These are phyloP conservation scores for Phaseolus coccineus DNA, from an alignment of 331 rosid genomes.

Conservation along the genomic window DNA sequence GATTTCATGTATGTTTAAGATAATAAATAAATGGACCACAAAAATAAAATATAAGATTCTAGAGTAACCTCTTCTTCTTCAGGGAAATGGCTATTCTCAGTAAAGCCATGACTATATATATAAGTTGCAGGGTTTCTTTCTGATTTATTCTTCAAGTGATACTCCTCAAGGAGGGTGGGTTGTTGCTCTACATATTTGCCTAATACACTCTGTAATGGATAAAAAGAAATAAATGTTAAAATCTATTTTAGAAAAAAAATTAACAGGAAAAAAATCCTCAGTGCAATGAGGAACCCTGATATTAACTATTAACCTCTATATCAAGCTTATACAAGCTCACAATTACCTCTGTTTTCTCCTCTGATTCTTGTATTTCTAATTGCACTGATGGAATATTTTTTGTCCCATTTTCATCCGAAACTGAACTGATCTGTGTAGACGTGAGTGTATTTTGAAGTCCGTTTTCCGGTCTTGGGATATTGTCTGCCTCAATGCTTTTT, in stretches of 20 bases:
- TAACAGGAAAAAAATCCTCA: not conserved
- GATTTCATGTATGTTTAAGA: constrained; percentile 33
- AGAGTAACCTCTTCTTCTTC: constrained; percentile 69
- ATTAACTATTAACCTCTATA: constrained; percentile 26
- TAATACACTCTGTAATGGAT: constrained; percentile 53
- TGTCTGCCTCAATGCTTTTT: constrained; percentile 49
- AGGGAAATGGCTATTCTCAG: constrained; percentile 46
- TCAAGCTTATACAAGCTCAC: constrained; percentile 37
- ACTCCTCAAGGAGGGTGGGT: constrained; percentile 71
- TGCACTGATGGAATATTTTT: constrained; percentile 50
- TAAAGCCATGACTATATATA: constrained; percentile 42
- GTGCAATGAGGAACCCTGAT: constrained; percentile 15
- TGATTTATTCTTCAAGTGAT: constrained; percentile 61
- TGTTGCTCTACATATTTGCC: constrained; percentile 54
- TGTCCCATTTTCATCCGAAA: constrained; percentile 50
- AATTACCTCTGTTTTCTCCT: constrained; percentile 66
- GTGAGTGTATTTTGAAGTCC: constrained; percentile 54
- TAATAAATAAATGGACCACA: constrained; percentile 27
- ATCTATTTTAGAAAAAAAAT: constrained; percentile 31
- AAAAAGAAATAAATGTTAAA: constrained; percentile 45
- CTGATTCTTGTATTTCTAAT: constrained; percentile 37
- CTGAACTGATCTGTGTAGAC: constrained; percentile 48
- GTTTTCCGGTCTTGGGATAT: constrained; percentile 38
- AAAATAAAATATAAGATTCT: constrained; percentile 10
- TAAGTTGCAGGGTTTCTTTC: constrained; percentile 44